phyloP scores from a whole-genome alignment of 768 basidiomycete species.

The Lentinus brumalis region DNA sequence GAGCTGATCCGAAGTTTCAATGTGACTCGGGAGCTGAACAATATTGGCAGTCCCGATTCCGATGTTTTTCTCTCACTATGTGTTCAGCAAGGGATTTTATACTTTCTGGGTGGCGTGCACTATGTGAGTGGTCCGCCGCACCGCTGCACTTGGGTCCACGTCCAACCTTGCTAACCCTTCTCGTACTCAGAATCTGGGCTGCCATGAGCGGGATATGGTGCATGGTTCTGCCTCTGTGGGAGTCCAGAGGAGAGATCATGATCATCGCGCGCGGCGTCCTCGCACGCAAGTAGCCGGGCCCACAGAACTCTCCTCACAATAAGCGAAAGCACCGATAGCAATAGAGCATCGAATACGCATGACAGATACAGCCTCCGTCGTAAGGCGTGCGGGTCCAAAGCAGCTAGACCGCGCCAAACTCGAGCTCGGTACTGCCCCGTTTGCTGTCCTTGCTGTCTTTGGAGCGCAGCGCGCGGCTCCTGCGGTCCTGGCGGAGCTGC shows the following conservation, averaged over 20 bases:
- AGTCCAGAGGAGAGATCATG: slow-evolving; percentile 31
- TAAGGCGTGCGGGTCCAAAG: no score
- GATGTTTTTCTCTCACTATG: slow-evolving; percentile 40
- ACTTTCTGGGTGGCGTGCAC: slow-evolving; percentile 38
- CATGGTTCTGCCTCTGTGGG: slow-evolving; percentile 33
- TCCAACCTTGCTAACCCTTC: no score
- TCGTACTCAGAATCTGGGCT: slow-evolving; percentile 30
- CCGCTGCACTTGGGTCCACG: no score
- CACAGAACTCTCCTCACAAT: neutral
- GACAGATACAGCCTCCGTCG: no score
- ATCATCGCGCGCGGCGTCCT: slow-evolving; percentile 21
- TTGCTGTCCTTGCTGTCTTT: neutral
- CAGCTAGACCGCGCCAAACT: neutral
- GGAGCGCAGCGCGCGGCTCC: neutral
- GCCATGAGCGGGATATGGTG: slow-evolving; percentile 32
- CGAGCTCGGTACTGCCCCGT: neutral
- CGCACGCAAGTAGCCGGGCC: neutral
- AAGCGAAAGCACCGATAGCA: no score
- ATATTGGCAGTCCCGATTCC: slow-evolving; percentile 32
- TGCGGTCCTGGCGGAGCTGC: slow-evolving; percentile 1
- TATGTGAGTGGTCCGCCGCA: slow-evolving; percentile 23
- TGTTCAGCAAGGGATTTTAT: slow-evolving; percentile 36
- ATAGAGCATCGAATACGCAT: no score
- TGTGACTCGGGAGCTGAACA: no score
- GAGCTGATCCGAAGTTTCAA: neutral